These are phyloP conservation scores for Posidonia australis DNA, from an alignment of 106 monocot species.

Conservation along the genomic window DNA sequence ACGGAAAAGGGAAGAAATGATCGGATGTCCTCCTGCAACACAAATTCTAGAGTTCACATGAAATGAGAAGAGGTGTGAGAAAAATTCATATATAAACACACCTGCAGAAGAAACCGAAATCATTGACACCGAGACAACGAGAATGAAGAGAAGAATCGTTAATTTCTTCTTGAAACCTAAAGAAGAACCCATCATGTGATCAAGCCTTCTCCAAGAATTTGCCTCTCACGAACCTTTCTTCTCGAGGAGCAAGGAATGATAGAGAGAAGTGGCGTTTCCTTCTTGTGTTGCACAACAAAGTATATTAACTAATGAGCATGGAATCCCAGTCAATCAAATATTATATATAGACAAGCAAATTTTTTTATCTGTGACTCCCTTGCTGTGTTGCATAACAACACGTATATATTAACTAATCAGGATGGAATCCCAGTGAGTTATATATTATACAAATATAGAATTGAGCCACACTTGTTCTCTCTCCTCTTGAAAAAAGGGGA, in stretches of 20 bases:
- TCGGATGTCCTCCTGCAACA: not conserved
- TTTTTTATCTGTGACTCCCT: not conserved
- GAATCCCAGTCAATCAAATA: conserved; percentile 9
- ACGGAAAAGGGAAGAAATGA: not conserved
- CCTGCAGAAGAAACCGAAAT: not conserved
- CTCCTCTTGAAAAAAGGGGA: not conserved
- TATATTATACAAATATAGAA: not conserved
- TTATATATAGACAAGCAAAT: not conserved
- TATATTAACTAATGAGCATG: not conserved
- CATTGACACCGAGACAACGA: not conserved
- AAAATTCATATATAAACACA: not conserved
- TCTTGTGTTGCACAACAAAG: not conserved
- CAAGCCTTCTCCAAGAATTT: not conserved
- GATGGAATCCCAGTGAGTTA: conserved; percentile 8
- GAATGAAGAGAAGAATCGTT: not conserved
- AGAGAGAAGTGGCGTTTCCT: not conserved
- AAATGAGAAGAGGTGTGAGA: no score
- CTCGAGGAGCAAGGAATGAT: not conserved
- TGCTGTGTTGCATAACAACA: not conserved
- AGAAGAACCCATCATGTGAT: not conserved
- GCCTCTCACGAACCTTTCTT: not conserved
- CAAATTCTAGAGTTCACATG: no score
- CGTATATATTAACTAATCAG: conserved; percentile 3
- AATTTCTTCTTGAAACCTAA: not conserved
- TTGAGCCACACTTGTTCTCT: conserved; percentile 1